Evolutionary conservation across 495 filamentous ascomycete genomes (phyloP).

Genomic region (Oleoguttula mirabilis): DNA sequence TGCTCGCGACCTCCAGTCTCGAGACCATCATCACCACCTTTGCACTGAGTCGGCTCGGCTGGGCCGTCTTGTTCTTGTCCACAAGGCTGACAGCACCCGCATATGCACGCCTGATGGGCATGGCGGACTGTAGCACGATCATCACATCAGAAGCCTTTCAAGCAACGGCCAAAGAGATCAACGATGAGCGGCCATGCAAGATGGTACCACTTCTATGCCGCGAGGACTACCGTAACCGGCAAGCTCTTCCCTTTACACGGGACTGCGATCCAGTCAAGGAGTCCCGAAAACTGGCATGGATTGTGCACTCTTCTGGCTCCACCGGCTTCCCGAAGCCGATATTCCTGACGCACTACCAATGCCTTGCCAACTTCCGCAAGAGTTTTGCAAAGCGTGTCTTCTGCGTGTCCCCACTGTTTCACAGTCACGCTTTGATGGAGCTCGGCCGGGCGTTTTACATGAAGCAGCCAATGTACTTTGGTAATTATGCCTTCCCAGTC

Average conservation of each 20-base stretch:
- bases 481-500: constrained; percentile 35
- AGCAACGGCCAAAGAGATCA: constrained; percentile 2
- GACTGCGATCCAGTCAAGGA: constrained; percentile 1
- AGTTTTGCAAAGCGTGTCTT: constrained; percentile 23
- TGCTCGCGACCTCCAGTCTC: constrained; percentile 35
- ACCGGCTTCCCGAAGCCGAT: constrained; percentile 24
- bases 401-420: constrained; percentile 20
- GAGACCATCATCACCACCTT: constrained; percentile 35
- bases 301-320: constrained; percentile 20
- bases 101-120: constrained; percentile 30
- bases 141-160: constrained; percentile 18
- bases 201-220: background rate
- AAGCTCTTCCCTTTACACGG: background rate
- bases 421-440: constrained; percentile 37
- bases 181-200: constrained; percentile 3
- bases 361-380: constrained; percentile 33
- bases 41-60: constrained; percentile 35
- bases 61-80: constrained; percentile 37
- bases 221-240: background rate
- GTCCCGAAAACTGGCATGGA: constrained; percentile 16
- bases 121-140: constrained; percentile 16
- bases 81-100: constrained; percentile 36
- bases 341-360: constrained; percentile 32
- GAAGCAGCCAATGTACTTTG: constrained; percentile 33
- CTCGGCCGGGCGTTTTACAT: constrained; percentile 37